phyloP scores from a whole-genome alignment of 768 basidiomycete species.

The Clathrus columnatus region DNA sequence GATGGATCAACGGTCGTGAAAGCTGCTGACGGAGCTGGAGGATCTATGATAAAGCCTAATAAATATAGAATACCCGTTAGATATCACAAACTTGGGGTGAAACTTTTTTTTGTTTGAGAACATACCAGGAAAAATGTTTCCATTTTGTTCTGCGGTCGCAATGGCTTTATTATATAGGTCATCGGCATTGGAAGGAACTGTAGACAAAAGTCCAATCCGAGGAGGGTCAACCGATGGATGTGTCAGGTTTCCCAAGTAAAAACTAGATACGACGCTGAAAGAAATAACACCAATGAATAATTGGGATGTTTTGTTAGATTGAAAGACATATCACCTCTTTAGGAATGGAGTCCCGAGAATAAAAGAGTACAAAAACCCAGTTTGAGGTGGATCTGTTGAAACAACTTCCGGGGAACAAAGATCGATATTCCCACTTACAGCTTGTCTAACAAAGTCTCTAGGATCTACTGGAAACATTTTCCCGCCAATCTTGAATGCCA shows the following conservation, averaged over 20 bases:
- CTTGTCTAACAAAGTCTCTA: conserved; percentile 52
- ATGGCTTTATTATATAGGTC: conserved; percentile 13
- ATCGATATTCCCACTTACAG: neutral
- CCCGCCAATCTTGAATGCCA: conserved; percentile 63
- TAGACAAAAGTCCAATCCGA: conserved; percentile 62
- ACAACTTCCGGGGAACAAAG: conserved; percentile 48
- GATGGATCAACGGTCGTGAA: too few species aligned
- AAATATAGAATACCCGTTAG: too few species aligned
- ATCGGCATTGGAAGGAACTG: conserved; percentile 49
- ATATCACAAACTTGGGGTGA: too few species aligned
- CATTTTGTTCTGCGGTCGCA: neutral
- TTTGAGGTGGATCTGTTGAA: conserved; percentile 54
- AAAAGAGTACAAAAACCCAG: conserved; percentile 64
- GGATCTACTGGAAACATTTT: conserved; percentile 65
- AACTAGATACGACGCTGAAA: conserved; percentile 52
- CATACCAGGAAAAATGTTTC: conserved; percentile 1
- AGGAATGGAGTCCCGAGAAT: conserved; percentile 70
- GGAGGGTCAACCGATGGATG: conserved; percentile 61
- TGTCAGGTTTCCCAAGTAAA: conserved; percentile 64
- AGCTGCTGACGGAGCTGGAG: too few species aligned
- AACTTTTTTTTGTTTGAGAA: neutral
- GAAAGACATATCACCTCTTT: conserved; percentile 46
- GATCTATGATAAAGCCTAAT: too few species aligned
- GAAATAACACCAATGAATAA: neutral
- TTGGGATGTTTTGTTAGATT: neutral